Conservation (phyloP, 108 stramenopile genomes). For the Schizochytrium sp. region DNA sequence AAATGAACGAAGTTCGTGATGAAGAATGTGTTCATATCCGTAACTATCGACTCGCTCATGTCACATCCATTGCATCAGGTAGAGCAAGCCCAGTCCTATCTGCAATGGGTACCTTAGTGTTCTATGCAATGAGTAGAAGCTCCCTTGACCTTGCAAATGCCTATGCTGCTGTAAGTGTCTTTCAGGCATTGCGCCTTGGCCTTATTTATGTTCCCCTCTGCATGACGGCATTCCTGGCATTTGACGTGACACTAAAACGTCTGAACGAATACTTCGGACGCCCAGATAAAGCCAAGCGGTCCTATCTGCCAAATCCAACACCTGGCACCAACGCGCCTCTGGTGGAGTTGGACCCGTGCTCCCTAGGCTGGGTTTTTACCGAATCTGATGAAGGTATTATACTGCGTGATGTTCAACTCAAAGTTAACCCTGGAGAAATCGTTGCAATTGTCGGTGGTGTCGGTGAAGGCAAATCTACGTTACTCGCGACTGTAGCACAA, state of each 20-base stretch:
- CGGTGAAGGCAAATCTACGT: conserved; percentile 41
- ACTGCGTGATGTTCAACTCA: conserved; percentile 7
- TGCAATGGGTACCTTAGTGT: conserved; percentile 20
- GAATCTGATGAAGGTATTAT: not conserved
- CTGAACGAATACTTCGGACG: conserved; percentile 33
- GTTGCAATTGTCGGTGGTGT: conserved; percentile 42
- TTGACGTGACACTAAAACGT: conserved; percentile 47
- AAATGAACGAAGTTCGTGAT: conserved; percentile 45
- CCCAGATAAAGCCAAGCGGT: not conserved
- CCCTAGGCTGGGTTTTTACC: conserved; percentile 22
- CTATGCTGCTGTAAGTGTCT: conserved; percentile 39
- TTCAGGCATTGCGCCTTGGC: conserved; percentile 43
- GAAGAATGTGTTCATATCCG: conserved; percentile 36
- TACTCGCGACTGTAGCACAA: not conserved
- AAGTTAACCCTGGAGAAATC: conserved; percentile 16
- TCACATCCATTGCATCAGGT: not conserved
- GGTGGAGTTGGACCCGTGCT: not conserved
- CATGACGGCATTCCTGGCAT: not conserved
- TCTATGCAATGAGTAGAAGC: not conserved
- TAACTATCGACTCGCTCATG: conserved; percentile 40
- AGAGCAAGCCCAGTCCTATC: conserved; percentile 55
- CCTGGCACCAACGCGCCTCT: not conserved
- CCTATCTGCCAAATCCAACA: not conserved
- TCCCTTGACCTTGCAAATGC: conserved; percentile 1
- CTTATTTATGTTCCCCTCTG: conserved; percentile 20